Percentiles rank a stretch among this genome's conserved stretches.
These are phyloP conservation scores for Kluyveromyces siamensis DNA, from an alignment of 805 yeast genomes.

Conservation along the genomic window DNA sequence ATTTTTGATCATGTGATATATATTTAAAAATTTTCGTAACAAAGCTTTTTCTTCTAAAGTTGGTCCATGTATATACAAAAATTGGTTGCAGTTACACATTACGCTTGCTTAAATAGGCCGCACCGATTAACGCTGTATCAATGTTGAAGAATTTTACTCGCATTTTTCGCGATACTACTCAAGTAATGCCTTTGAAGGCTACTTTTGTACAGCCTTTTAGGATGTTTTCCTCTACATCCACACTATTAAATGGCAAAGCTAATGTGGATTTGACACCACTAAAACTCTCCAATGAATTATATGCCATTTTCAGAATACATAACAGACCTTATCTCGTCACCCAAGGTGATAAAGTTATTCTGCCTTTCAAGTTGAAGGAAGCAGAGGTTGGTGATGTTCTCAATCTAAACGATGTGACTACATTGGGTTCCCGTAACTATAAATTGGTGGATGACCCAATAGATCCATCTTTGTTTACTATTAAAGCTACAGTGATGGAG, in stretches of 20 bases:
- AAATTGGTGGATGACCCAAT: constrained; percentile 52
- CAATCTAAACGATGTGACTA: constrained; percentile 61
- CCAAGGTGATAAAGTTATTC: constrained; percentile 72
- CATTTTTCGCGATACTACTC: not conserved
- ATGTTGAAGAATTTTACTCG: not conserved
- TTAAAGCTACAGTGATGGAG: constrained; percentile 77
- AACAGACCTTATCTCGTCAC: constrained; percentile 83
- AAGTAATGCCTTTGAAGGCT: not conserved
- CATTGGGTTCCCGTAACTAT: constrained; percentile 78
- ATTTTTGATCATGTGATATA: not conserved
- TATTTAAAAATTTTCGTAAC: not conserved
- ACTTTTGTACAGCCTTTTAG: not conserved
- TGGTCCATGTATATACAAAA: not conserved
- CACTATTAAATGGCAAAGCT: not conserved
- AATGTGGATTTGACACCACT: constrained; percentile 47
- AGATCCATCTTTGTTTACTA: constrained; percentile 42
- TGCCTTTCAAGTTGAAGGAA: constrained; percentile 70
- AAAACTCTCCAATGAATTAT: constrained; percentile 59
- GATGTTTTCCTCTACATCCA: not conserved
- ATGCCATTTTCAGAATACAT: constrained; percentile 76
- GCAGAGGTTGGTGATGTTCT: constrained; percentile 81
- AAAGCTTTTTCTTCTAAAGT: not conserved
- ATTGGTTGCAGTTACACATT: too few species aligned
- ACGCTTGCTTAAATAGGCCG: not conserved
- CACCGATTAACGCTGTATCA: not conserved